phyloP scores from a whole-genome alignment of 805 yeast species.

The Candida michaelii region DNA sequence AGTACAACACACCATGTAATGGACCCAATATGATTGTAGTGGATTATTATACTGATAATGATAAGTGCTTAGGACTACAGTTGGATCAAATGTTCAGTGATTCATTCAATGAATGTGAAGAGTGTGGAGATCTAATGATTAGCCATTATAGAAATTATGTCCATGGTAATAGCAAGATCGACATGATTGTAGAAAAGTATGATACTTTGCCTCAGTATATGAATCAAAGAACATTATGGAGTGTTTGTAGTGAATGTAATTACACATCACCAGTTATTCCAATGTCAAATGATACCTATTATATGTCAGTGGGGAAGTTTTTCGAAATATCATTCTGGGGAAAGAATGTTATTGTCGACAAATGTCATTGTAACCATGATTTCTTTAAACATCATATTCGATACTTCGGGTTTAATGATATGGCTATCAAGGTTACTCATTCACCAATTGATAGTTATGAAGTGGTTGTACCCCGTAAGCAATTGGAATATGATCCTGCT shows the following conservation, averaged over 20 bases:
- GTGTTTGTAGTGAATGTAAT: conserved; percentile 79
- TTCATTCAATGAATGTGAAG: conserved; percentile 68
- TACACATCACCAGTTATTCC: conserved; percentile 73
- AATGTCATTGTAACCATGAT: conserved; percentile 68
- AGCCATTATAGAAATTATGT: conserved; percentile 87
- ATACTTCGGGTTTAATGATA: conserved; percentile 78
- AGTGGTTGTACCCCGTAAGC: conserved; percentile 72
- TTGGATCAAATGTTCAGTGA: conserved; percentile 76
- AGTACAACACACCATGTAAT: conserved; percentile 85
- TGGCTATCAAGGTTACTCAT: conserved; percentile 78
- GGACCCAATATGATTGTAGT: conserved; percentile 87
- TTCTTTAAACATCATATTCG: conserved; percentile 78
- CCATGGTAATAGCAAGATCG: conserved; percentile 82
- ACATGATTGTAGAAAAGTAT: conserved; percentile 63
- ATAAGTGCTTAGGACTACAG: conserved; percentile 84
- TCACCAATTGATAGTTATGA: conserved; percentile 74
- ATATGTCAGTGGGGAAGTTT: conserved; percentile 89
- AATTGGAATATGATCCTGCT: conserved; percentile 69
- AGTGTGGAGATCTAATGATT: conserved; percentile 68
- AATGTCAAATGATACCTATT: conserved; percentile 86
- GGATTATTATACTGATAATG: conserved; percentile 89
- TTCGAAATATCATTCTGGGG: conserved; percentile 83
- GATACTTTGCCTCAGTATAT: conserved; percentile 24
- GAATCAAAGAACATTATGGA: conserved; percentile 80
- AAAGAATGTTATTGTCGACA: conserved; percentile 23